Base-by-base conservation (phyloP, 2,329 filamentous ascomycete species). In the Paecilomyces formosus region DNA sequence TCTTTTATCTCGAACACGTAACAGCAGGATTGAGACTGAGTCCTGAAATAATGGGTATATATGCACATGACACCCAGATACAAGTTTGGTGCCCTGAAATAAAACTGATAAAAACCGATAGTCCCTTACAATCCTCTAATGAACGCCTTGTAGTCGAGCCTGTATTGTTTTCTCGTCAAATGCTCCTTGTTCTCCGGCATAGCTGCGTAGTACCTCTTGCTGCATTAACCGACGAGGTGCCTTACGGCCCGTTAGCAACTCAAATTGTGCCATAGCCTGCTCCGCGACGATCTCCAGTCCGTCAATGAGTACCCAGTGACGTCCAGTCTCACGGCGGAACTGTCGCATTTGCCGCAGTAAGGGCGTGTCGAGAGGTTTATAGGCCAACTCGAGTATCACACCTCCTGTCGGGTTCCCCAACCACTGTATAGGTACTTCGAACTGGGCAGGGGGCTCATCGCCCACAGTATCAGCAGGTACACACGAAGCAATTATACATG, bases 211-310 rank as follows among this genome's bases (percentile, higher is more conserved):
- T 12, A 88, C 85, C 65, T 86, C 85, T 50, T 83, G 78, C 61
- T 87, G 82, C 89, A 93, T 92, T 39, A 88, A 72, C 52, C 84
- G 77, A 26, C 88, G 81, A 1, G 88, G 88, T 15, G 88, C 88
- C 70, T 87, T 82, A 53, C 88, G 79, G 0, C 88, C 89, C 0
- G 89, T 92, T 69, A 92, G 90, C 2, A 92, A 74, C 72, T 93
- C 89, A 67, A 92, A 93, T 66, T 92, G 89, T 1, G 89, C 88
- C 72, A 89, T 89, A 0, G 87, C 89, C 68, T 92, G 89, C 69
- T 92, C 89, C 0, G 88, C 88, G 13, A 93, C 73, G 53, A 92
- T 80, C 65, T 92, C 88, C 12, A 92, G 76, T 0, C 89, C 89
- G 66, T 92, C 88, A 72, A 92, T 84, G 18, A 88, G 80, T 0